Evolutionary conservation across 2,329 filamentous ascomycete species (phyloP), one percentile per base, ranked within the genome.

Genomic region (Fusarium hainanense): DNA sequence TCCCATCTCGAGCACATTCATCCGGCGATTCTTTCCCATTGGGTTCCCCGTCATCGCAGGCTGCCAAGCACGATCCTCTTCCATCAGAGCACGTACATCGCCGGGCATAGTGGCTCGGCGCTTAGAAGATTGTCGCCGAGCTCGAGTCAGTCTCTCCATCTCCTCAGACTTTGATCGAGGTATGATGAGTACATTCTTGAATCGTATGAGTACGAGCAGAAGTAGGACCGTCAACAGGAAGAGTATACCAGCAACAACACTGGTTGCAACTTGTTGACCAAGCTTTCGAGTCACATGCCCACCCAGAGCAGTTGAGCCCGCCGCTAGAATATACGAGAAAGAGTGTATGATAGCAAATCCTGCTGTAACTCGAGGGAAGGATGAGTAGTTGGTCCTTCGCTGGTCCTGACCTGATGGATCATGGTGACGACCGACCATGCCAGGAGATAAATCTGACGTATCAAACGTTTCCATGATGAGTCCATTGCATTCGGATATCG

Each of bases 391-490:
- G 13, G 88, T 93, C 47, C 82, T 81, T 44, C 84, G 85, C 18
- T 79, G 77, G 12, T 75, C 74, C 54, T 78, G 79, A 14, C 77
- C 75, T 7, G 80, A 80, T 6, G 75, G 73, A n/a, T 81, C 81
- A 28, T 79, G 82, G n/a, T 83, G 83, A 18, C 83, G 83, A 30
- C 87, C 87, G 9, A 86, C 91, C 83, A 91, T 90, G 13, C 90
- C 90, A 4, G 90, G 89, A 70, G 92, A 91, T 6, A 94, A 83
- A 77, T 94, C 92, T 42, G 90, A 93, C n/a, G 89, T 92, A 76
- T 94, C 92, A 77, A 91, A 94, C 0, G 89, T 90, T 75, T 94
- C 92, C 92, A 94, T 94, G 76, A 94, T 86, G 32, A 94, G 81
- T 1, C 92, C 91, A 68, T 91, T 88, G 78, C 92, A 93, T 78